A percentile compares a stretch with the other conserved stretches of the same genome.
phyloP scores from a whole-genome alignment of 108 stramenopile species.

The Fragilaria radians region DNA sequence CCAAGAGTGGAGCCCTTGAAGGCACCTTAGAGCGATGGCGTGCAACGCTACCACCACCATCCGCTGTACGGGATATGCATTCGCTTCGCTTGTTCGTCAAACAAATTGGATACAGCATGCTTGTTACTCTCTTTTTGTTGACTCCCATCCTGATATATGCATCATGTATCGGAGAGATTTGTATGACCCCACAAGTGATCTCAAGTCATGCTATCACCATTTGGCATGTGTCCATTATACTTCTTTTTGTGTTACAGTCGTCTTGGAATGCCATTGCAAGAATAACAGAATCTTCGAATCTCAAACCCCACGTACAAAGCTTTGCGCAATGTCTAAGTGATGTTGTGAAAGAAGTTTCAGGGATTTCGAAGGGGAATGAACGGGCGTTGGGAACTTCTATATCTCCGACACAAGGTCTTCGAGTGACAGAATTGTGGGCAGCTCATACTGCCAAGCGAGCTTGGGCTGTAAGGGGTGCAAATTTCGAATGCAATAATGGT shows the following conservation, averaged over 20 bases:
- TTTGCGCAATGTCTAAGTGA: slow-evolving; percentile 41
- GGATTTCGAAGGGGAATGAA: slow-evolving; percentile 6
- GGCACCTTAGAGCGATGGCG: slow-evolving; percentile 53
- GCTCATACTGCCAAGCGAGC: slow-evolving; percentile 64
- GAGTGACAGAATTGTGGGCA: slow-evolving; percentile 77
- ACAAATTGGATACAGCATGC: slow-evolving; percentile 28
- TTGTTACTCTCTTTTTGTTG: slow-evolving; percentile 20
- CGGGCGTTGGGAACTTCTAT: slow-evolving; percentile 46
- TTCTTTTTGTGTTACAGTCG: slow-evolving; percentile 36
- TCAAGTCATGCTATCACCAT: slow-evolving; percentile 48
- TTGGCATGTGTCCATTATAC: slow-evolving; percentile 46
- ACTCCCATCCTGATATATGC: slow-evolving; percentile 23
- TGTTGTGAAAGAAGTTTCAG: slow-evolving; percentile 36
- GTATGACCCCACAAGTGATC: slow-evolving; percentile 5
- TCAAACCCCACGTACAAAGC: slow-evolving; percentile 14
- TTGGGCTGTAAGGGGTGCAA: slow-evolving; percentile 82
- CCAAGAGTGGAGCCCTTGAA: slow-evolving; percentile 55
- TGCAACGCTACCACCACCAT: slow-evolving; percentile 1
- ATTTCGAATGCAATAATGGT: slow-evolving; percentile 56
- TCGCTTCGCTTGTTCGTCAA: slow-evolving; percentile 23
- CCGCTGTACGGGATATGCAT: neutral
- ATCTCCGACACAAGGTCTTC: slow-evolving; percentile 57
- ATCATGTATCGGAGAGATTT: slow-evolving; percentile 14
- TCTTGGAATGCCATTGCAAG: slow-evolving; percentile 28
- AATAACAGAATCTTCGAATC: slow-evolving; percentile 21